These are phyloP conservation scores for Fraxinus albicans DNA, from an alignment of 305 asterid species.

Conservation along the genomic window DNA sequence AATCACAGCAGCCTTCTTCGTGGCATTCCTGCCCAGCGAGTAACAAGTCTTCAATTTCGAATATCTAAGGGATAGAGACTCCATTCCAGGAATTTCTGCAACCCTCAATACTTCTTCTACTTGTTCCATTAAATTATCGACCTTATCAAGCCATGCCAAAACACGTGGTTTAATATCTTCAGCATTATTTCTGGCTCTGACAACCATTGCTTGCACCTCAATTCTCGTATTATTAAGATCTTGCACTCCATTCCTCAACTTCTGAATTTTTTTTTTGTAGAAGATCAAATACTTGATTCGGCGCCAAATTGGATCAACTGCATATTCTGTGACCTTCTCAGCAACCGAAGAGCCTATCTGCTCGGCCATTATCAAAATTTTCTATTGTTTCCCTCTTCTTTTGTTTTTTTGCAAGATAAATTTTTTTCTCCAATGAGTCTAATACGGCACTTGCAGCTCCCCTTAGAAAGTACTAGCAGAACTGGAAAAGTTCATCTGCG, in stretches of 20 bases:
- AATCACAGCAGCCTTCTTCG: slow-evolving; percentile 1
- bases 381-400: neutral
- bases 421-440: neutral
- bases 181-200: neutral
- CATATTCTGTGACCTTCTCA: slow-evolving; percentile 12
- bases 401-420: neutral
- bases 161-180: slow-evolving; percentile 4
- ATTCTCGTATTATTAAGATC: neutral
- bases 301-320: slow-evolving; percentile 5
- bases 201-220: neutral
- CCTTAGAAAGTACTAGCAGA: neutral
- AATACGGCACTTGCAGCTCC: neutral
- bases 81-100: neutral
- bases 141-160: slow-evolving; percentile 6
- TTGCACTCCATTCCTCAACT: slow-evolving; percentile 3
- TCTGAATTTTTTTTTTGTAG: slow-evolving; percentile 13
- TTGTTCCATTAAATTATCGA: neutral
- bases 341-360: neutral
- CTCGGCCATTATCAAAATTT: slow-evolving; percentile 2
- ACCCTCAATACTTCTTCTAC: neutral
- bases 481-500: neutral
- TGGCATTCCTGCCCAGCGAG: slow-evolving; percentile 23
- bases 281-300: slow-evolving; percentile 22
- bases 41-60: slow-evolving; percentile 12
- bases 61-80: neutral